Conservation (phyloP, 176 grass and related monocot species). For the Rhipidocladum racemiflorum region DNA sequence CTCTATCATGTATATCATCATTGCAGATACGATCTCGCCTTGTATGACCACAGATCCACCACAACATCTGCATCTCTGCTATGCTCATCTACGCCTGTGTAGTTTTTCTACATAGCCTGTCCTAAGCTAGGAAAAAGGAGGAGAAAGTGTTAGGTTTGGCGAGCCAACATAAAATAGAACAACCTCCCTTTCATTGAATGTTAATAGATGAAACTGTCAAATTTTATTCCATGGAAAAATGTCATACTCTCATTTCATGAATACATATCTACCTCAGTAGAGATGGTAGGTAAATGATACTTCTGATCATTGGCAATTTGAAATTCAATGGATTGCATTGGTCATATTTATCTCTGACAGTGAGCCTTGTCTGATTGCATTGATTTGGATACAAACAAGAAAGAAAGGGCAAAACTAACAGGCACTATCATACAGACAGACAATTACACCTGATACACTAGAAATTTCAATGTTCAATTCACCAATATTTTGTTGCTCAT, state of each 20-base stretch:
- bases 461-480: background rate
- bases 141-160: too few relatives aligned
- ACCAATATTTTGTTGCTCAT: background rate
- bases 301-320: background rate
- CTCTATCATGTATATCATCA: too few relatives aligned
- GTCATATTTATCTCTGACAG: background rate
- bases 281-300: background rate
- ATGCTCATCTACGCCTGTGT: too few relatives aligned
- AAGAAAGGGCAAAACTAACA: constrained; percentile 7
- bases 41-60: too few relatives aligned
- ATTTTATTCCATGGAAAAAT: constrained; percentile 1
- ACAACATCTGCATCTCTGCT: too few relatives aligned
- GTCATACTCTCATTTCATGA: background rate
- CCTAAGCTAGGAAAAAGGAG: too few relatives aligned
- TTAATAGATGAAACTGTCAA: background rate
- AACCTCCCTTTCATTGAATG: too few relatives aligned
- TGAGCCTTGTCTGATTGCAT: background rate
- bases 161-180: too few relatives aligned
- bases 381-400: constrained; percentile 16
- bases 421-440: background rate
- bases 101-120: too few relatives aligned
- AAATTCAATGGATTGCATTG: background rate
- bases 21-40: too few relatives aligned
- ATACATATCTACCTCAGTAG: background rate
- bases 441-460: constrained; percentile 2